Evolutionary conservation across 495 filamentous ascomycete genomes (phyloP), one percentile per base, ranked within the genome.

Genomic region (Talaromyces ruber): DNA sequence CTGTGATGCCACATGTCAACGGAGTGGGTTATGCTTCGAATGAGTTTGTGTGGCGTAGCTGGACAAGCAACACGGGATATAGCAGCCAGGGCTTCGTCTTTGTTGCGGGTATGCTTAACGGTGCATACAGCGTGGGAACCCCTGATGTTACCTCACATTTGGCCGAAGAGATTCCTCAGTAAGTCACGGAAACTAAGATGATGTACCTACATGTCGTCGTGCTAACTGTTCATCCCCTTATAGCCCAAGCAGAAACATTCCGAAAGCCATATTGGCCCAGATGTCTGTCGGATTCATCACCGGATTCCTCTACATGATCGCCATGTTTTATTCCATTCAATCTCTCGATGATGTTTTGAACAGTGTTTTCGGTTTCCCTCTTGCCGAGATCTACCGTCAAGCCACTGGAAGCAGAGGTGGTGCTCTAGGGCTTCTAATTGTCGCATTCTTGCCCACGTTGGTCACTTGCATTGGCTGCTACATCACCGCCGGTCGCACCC

Each of bases 71-170:
- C n/a, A 88, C 86, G 5, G 87, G 87, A 0, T 93, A 87, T 76
- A 75, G 74, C 26, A 82, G 78, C 56, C 75, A 85, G 60, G 91
- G 89, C 5, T 84, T 96, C 18, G 90, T 87, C 12, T 96, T 96
- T 65, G 73, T 93, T 14, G 74, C 85, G 2, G 91, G 92, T 1
- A 89, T 94, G 68, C 80, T 96, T 24, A 95, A 96, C 66, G 92
- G 90, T 21, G 90, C 92, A 9, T 96, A 88, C 69, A 84, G 88
- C 18, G 85, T 96, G 34, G 92, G 92, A 12, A 92, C 91, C 0
- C 90, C 90, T 3, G 90, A 90, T 69, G 79, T 82, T 43, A 81
- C 89, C 14, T 84, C 86, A 6, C 91, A 96, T 72, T 80, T 96
- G 63, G 87, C 91, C 1, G 91, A 96, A 72, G 91, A 96, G 72